Conservation (phyloP, 257 asterid genomes). For the Henckelia pumila region DNA sequence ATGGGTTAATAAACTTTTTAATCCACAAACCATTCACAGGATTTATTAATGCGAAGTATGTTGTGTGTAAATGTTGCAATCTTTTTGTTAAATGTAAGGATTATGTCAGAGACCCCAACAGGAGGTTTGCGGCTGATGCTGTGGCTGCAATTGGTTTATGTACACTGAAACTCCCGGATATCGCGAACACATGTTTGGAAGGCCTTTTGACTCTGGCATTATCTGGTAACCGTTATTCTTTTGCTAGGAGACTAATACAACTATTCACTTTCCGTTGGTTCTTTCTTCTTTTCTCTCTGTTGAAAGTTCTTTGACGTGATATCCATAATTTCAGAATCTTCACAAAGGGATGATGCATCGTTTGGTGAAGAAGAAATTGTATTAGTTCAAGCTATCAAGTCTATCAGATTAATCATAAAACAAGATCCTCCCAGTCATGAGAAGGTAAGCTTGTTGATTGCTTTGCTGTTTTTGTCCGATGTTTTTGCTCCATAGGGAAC, state of each 20-base stretch:
- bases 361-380: constrained; percentile 67
- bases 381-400: constrained; percentile 75
- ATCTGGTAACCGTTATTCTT: constrained; percentile 49
- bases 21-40: not conserved
- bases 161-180: constrained; percentile 69
- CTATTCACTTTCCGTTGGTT: constrained; percentile 6
- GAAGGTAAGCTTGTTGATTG: constrained; percentile 47
- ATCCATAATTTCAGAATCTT: constrained; percentile 47
- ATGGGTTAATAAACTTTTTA: not conserved
- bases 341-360: constrained; percentile 43
- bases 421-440: constrained; percentile 73
- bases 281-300: constrained; percentile 9
- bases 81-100: constrained; percentile 53
- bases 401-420: constrained; percentile 74
- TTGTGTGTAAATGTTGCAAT: constrained; percentile 32
- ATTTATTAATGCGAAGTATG: not conserved
- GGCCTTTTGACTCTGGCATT: constrained; percentile 67
- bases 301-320: constrained; percentile 22
- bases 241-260: constrained; percentile 19
- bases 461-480: constrained; percentile 16
- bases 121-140: constrained; percentile 93
- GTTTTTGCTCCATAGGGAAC: not conserved
- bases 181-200: constrained; percentile 74
- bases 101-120: constrained; percentile 87
- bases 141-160: constrained; percentile 92